Evolutionary conservation across 768 basidiomycete genomes (phyloP), one percentile per base, ranked within the genome.

Genomic region (Sporobolomyces pararoseus): DNA sequence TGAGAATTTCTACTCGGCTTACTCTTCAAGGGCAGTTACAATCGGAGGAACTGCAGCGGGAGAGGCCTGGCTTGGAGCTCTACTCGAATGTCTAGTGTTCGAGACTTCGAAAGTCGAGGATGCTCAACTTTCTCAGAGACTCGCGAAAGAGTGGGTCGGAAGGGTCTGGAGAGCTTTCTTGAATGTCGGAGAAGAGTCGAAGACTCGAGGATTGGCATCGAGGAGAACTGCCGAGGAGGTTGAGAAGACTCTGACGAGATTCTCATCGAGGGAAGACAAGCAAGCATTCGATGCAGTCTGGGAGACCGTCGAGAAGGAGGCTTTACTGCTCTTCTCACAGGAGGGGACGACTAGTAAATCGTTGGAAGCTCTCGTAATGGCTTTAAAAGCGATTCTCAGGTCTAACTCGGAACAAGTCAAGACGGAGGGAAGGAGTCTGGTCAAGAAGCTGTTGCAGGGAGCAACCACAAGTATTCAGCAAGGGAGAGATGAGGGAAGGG

Each of bases 1-100:
- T 77, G 79, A 82, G 1, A 85, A 90, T 0, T 86, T 97, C 75
- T 96, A 93, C 91, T 84, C 86, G 21, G 91, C 90, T 0, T 78
- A 90, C 1, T 86, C 89, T 60, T 85, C 85, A 9, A 84, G 85
- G 29, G 86, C 88, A 0, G 82, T 89, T 7, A 84, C 77, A 84
- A 84, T 7, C 27, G 64, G 63, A 10, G 83, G 66, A 21, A 25
- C 46, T 6, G 23, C 29, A 23, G 66, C 63, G 51, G 10, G 37
- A 23, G 65, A 66, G 27, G 44, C 57, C 3, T 73, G 92, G 79
- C 80, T 88, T 23, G 82, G 84, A 0, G 84, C 89, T 0, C 75
- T 90, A 4, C 78, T 89, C 12, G 93, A 96, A 78, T 89, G 86
- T 74, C 76, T 85, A 17, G 79, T 85, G 1, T 88, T 88, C 53